Base-by-base conservation (phyloP, 2,329 filamentous ascomycete species). In the Phyllosticta citriasiana region DNA sequence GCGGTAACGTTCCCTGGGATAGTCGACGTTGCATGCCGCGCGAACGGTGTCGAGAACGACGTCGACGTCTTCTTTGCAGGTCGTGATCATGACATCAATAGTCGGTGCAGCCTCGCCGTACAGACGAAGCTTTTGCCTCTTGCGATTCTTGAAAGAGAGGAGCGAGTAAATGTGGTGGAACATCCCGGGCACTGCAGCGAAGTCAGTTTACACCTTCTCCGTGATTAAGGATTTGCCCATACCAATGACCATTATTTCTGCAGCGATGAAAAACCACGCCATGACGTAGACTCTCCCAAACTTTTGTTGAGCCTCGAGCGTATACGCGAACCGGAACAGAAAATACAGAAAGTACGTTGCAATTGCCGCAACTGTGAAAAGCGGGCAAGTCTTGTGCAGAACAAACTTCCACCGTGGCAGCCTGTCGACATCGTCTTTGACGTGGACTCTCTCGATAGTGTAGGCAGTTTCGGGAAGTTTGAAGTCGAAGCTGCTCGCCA, bases 51-150 rank as follows among this genome's bases (percentile, higher is more conserved):
- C 71, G 3, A 77, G 64, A 2, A 78, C 73, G 0, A 78, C 69
- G 7, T 72, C 73, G 12, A 73, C 67, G 0, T 77, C 75, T 66
- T 79, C 77, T 56, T 73, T 72, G 63, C 77, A 79, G 64, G 74
- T 74, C n/a, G 75, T 76, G 57, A 79, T 72, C 50, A 78, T 71
- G 4, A 78, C 70, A 61, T 78, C 77, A 6, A 79, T 74, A 0
- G 68, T 71, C 1, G 77, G 77, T 4, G 52, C 50, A 8, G n/a
- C 33, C 16, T 58, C 47, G 10, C 57, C 57, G 14, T 27, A n/a
- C 7, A 58, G n/a, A 1, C 50, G 47, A 26, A 58, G 25, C 47
- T 53, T 27, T 8, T 47, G 57, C 14, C 57, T 10, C 47, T 35
- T 59, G 10, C 60, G 56, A 16, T 53, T 52, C 54, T 52, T 50